These are phyloP conservation scores for Persicaria maculosa DNA, from an alignment of 148 eudicot species.

Conservation along the genomic window DNA sequence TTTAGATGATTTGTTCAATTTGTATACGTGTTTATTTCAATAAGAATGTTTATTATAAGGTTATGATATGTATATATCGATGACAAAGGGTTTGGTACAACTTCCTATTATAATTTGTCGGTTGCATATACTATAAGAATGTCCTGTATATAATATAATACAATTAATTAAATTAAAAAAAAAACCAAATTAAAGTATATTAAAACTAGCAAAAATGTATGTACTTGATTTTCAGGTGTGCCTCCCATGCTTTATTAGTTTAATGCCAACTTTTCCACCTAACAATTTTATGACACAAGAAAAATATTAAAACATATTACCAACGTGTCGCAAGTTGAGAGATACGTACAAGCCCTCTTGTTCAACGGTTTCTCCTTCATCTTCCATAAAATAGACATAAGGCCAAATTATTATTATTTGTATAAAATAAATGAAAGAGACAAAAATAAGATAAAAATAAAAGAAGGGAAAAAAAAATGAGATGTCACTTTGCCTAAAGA, in stretches of 20 bases:
- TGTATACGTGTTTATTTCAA: not conserved
- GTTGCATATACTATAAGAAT: slow-evolving; percentile 5
- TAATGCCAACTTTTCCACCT: slow-evolving; percentile 4
- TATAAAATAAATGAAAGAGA: not conserved
- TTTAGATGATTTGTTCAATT: no score
- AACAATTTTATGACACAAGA: not conserved
- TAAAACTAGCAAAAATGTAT: not conserved
- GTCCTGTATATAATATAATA: not conserved
- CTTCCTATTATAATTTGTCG: slow-evolving; percentile 7
- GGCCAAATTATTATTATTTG: not conserved
- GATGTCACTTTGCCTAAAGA: slow-evolving; percentile 7
- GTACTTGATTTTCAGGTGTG: slow-evolving; percentile 3
- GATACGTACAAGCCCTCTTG: not conserved
- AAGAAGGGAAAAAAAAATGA: not conserved
- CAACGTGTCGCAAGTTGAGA: not conserved
- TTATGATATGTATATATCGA: not conserved
- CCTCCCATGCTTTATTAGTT: slow-evolving; percentile 7
- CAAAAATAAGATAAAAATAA: not conserved
- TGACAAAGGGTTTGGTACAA: slow-evolving; percentile 6
- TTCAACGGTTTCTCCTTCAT: not conserved
- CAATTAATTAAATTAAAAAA: not conserved
- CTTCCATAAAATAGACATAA: not conserved
- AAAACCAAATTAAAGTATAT: not conserved
- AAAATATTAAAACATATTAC: not conserved
- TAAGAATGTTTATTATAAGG: not conserved